Evolutionary conservation across 2,329 filamentous ascomycete genomes (phyloP), one percentile per base, ranked within the genome.

Genomic region (Lecanoromycetidae sp.): DNA sequence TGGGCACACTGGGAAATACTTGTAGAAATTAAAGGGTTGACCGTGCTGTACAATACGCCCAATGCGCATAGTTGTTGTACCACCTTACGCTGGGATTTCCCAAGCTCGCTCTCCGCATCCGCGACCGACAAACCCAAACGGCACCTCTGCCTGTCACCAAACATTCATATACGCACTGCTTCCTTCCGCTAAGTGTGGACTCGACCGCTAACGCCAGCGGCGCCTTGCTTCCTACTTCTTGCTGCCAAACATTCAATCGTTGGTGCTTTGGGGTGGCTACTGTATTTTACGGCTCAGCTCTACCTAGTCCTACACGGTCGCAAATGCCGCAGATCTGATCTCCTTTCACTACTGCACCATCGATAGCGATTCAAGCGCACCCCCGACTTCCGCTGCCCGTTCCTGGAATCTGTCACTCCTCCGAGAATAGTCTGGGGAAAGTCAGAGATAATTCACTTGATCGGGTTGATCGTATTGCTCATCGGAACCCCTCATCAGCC

Each of bases 101-200:
- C 42, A 44, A 44, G 30, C 38, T 41, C 30, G n/a, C n/a, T 35
- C 49, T 51, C 35, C 48, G 44, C 48, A 47, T 50, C 43, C 48
- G 44, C 42, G 26, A 26, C 41, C 39, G 44, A 46, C 44, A 19
- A 44, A 48, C 32, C 38, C 46, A 43, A 44, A 38, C 29, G 20
- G n/a, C 32, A n/a, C 39, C 38, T 41, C 49, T 48, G 41, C 41
- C 40, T 43, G 36, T 43, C 41, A 52, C 41, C 47, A 34, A 42
- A 33, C 39, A 44, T 25, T 35, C 17, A 26, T 27, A n/a, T 43
- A 29, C 39, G 39, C 37, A 10, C 13, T 15, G 26, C 5, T 12
- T 15, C 42, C 17, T 37, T 33, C 23, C 12, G 38, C 38, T 30
- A 17, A 19, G 25, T 8, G 15, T 22, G 25, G 15, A 30, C 26